Conservation (phyloP, 179 eudicot genomes). For the Gypsophila paniculata region DNA sequence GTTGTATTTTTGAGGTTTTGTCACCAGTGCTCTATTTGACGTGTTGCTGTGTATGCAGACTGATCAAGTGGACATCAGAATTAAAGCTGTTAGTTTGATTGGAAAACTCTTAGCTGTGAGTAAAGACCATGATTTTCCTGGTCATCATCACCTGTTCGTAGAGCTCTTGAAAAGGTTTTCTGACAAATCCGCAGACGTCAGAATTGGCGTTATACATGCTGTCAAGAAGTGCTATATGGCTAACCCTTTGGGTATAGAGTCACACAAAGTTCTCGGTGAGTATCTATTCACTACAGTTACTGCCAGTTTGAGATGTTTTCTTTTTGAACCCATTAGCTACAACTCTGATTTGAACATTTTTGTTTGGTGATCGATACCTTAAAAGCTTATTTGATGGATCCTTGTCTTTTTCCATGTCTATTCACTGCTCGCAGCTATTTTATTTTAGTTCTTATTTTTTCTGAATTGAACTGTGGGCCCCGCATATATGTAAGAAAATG, state of each 20-base stretch:
- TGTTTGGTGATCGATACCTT: neutral
- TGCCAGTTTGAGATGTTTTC: neutral
- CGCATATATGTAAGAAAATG: no score
- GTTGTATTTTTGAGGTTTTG: conserved; percentile 11
- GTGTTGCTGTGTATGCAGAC: conserved; percentile 46
- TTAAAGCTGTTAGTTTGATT: conserved; percentile 65
- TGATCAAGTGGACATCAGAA: conserved; percentile 92
- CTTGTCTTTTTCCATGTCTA: no score
- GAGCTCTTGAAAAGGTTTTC: conserved; percentile 81
- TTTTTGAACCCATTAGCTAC: neutral
- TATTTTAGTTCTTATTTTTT: neutral
- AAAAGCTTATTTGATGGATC: conserved; percentile 1
- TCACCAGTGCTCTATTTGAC: neutral
- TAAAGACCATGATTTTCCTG: conserved; percentile 39
- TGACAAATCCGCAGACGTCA: conserved; percentile 90
- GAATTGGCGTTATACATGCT: conserved; percentile 60
- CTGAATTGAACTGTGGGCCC: neutral
- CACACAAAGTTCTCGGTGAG: conserved; percentile 64
- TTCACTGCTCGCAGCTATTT: no score
- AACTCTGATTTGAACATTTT: neutral
- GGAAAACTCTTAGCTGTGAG: conserved; percentile 64
- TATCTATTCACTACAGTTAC: neutral
- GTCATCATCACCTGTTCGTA: conserved; percentile 50
- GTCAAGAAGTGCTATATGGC: conserved; percentile 54
- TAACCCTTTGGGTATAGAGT: conserved; percentile 47